Base-by-base conservation (phyloP, 306 rosid species). In the Lupinus albus region DNA sequence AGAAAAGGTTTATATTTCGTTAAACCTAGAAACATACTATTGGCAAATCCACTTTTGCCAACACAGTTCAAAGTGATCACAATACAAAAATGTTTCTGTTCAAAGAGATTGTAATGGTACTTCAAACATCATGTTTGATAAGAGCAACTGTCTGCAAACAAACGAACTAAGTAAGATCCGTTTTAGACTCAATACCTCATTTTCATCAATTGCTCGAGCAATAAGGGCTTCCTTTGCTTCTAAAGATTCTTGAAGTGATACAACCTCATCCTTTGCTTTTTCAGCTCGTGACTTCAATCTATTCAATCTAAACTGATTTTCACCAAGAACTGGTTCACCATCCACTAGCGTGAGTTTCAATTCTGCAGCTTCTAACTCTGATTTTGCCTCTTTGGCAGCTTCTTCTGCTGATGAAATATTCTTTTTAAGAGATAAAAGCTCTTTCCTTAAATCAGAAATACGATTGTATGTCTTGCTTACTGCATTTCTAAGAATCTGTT, bases 181-280 rank as follows among this genome's bases (percentile, higher is more conserved):
- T 48, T 66, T 55, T 61, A 36, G 68, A 45, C 61, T 62, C 57
- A n/a, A 2, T 81, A 94, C 99, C 97, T 94, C 96, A 81, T 75
- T 90, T 80, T 94, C 99, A 69, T 85, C 97, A 42, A 86, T 79
- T 50, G 95, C 96, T 61, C 99, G 85, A 4, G 79, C 79, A 81
- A 94, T 92, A 78, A 94, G 95, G 80, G 95, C 99, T 61, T 90
- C 95, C 85, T 90, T 94, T n/a, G 97, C 96, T 76, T 90, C 97
- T 67, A 94, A 57, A 72, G 97, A 86, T 62, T 94, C 92, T 64
- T 62, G 83, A 64, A 81, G 73, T 17, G 95, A 86, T 68, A 80
- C 58, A 55, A 78, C 94, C 67, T 86, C 97, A 82, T 85, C 96
- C 82, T 79, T 84, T 9, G 89, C 78, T 78, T 90, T 94, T 69